These are phyloP conservation scores for Aspergillus novoparasiticus DNA, from an alignment of 2,329 filamentous ascomycete species.

Conservation along the genomic window DNA sequence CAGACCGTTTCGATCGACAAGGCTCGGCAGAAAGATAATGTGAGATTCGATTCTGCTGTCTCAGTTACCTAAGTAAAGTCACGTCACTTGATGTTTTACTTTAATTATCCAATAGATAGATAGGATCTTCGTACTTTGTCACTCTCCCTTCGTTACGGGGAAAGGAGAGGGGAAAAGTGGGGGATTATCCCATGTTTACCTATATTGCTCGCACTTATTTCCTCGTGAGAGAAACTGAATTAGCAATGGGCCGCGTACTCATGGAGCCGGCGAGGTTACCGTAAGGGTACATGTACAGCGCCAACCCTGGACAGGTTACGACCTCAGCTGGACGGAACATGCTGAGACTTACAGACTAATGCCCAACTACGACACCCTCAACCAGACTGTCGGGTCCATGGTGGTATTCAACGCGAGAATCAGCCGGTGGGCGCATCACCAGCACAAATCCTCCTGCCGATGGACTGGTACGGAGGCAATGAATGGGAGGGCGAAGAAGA, in stretches of 20 bases:
- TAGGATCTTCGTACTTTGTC: background rate
- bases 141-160: background rate
- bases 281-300: constrained; percentile 1
- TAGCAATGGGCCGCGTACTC: background rate
- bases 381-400: constrained; percentile 30
- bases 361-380: constrained; percentile 28
- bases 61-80: constrained; percentile 1
- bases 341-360: constrained; percentile 25
- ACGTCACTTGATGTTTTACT: constrained; percentile 3
- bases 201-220: background rate
- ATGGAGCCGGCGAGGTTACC: background rate
- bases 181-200: background rate
- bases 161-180: background rate
- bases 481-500: background rate
- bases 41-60: constrained; percentile 19
- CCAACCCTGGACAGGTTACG: constrained; percentile 5
- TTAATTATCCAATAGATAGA: background rate
- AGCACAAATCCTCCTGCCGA: background rate
- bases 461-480: background rate
- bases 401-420: constrained; percentile 21
- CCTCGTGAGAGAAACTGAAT: background rate
- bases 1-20: constrained; percentile 24
- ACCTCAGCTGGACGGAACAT: constrained; percentile 18
- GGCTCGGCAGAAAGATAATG: constrained; percentile 4
- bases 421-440: constrained; percentile 13